Percentiles rank a stretch among this genome's conserved stretches.
Evolutionary conservation across 495 filamentous ascomycete genomes (phyloP).

Genomic region (Aspergillus incahuasiensis): DNA sequence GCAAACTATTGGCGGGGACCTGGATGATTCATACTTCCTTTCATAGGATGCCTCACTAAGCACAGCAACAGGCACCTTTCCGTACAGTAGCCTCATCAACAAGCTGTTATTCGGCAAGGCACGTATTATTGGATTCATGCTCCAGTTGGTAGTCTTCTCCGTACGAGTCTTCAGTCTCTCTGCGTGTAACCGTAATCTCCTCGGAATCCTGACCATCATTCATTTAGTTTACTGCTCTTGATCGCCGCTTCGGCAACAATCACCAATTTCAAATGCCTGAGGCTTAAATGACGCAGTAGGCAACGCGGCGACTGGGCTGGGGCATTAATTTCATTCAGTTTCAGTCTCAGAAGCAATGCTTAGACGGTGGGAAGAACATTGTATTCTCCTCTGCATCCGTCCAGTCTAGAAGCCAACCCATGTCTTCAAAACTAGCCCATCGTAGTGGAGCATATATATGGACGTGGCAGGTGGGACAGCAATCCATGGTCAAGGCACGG

Average conservation of each 20-base stretch:
- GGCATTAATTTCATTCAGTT: background rate
- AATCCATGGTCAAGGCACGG: slow-evolving; percentile 3
- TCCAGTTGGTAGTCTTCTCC: background rate
- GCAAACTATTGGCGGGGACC: too few relatives aligned
- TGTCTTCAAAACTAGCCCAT: slow-evolving; percentile 5
- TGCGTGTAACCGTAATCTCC: background rate
- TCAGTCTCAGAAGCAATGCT: slow-evolving; percentile 4
- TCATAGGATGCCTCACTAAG: background rate
- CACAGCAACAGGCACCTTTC: background rate
- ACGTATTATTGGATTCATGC: background rate
- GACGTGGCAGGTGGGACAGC: slow-evolving; percentile 24
- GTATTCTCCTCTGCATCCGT: background rate
- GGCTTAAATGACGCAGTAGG: background rate
- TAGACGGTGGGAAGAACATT: background rate
- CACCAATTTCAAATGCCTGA: background rate
- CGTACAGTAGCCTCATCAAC: background rate
- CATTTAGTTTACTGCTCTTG: background rate
- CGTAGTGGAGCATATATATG: slow-evolving; percentile 15
- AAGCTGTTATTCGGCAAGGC: background rate
- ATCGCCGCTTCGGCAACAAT: background rate
- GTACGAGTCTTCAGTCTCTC: background rate
- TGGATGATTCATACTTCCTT: too few relatives aligned
- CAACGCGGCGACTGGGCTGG: background rate
- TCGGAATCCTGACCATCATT: background rate
- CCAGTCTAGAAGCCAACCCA: background rate